Conservation (phyloP, 768 basidiomycete genomes). For the Phanerochaete sordida region DNA sequence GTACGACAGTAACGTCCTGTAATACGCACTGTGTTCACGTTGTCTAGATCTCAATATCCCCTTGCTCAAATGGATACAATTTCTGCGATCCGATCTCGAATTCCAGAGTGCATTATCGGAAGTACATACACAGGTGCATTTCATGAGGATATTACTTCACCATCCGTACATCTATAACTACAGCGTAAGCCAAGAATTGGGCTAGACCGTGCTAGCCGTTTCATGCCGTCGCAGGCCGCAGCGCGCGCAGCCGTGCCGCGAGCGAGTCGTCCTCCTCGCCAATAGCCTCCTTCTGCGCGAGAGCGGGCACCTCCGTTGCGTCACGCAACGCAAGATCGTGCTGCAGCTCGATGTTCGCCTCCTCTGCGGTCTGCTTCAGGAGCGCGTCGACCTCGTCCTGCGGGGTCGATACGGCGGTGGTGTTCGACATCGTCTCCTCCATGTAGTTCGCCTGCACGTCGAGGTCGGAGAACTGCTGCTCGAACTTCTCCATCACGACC, state of each 20-base stretch:
- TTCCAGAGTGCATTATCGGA: background rate
- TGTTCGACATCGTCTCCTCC: conserved; percentile 94
- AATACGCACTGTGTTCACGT: background rate
- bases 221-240: conserved; percentile 67
- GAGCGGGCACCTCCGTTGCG: conserved; percentile 54
- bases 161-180: background rate
- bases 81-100: no score
- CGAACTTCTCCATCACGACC: conserved; percentile 98
- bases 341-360: conserved; percentile 92
- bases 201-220: background rate
- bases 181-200: background rate
- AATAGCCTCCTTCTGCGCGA: conserved; percentile 43
- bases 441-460: conserved; percentile 98
- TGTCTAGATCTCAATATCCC: no score
- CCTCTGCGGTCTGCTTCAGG: conserved; percentile 92
- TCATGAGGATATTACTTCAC: background rate
- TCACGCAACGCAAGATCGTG: conserved; percentile 80
- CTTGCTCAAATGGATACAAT: no score
- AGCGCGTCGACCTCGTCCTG: conserved; percentile 96
- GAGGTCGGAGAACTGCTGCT: conserved; percentile 91
- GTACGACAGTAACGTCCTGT: background rate
- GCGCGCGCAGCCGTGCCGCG: conserved; percentile 83
- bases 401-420: conserved; percentile 89
- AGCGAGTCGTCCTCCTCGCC: conserved; percentile 79
- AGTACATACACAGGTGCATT: background rate